Conservation (phyloP, 2,329 filamentous ascomycete genomes). For the Podosphaera fusca region DNA sequence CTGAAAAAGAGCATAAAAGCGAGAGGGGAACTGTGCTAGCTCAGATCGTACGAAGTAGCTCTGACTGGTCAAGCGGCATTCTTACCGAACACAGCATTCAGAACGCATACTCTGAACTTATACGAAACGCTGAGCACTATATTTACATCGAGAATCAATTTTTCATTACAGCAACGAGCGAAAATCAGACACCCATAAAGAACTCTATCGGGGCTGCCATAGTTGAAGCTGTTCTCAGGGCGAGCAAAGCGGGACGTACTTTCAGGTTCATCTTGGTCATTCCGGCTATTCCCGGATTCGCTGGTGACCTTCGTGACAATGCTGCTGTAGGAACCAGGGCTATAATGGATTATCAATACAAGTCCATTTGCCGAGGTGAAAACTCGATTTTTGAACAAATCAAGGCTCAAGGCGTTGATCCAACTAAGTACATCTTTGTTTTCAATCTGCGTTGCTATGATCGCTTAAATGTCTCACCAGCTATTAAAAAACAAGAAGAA, state of each 20-base stretch:
- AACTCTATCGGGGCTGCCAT: slow-evolving; percentile 78
- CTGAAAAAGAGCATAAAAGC: slow-evolving; percentile 35
- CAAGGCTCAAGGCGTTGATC: slow-evolving; percentile 49
- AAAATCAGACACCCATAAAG: slow-evolving; percentile 64
- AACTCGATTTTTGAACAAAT: slow-evolving; percentile 76
- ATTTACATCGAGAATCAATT: slow-evolving; percentile 99
- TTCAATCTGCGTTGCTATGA: slow-evolving; percentile 92
- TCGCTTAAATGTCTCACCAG: slow-evolving; percentile 62
- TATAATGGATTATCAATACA: slow-evolving; percentile 97
- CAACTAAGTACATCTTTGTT: slow-evolving; percentile 61
- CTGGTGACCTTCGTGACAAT: slow-evolving; percentile 65
- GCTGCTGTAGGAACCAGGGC: slow-evolving; percentile 70
- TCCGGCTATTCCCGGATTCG: slow-evolving; percentile 80
- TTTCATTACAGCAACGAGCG: slow-evolving; percentile 81
- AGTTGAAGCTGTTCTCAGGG: slow-evolving; percentile 68
- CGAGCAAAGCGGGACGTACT: slow-evolving; percentile 61
- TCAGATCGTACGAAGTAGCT: slow-evolving; percentile 72
- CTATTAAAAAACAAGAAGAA: slow-evolving; percentile 48
- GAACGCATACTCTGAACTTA: slow-evolving; percentile 67
- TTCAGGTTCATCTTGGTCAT: slow-evolving; percentile 83
- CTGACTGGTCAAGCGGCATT: slow-evolving; percentile 86
- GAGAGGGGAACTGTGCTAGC: slow-evolving; percentile 54
- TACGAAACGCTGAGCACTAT: slow-evolving; percentile 69
- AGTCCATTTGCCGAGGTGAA: slow-evolving; percentile 77
- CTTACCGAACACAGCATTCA: slow-evolving; percentile 67